Percentiles rank a stretch among this genome's conserved stretches.
Evolutionary conservation across 257 asterid species (phyloP).

Genomic region (Nicotiana tabacum): DNA sequence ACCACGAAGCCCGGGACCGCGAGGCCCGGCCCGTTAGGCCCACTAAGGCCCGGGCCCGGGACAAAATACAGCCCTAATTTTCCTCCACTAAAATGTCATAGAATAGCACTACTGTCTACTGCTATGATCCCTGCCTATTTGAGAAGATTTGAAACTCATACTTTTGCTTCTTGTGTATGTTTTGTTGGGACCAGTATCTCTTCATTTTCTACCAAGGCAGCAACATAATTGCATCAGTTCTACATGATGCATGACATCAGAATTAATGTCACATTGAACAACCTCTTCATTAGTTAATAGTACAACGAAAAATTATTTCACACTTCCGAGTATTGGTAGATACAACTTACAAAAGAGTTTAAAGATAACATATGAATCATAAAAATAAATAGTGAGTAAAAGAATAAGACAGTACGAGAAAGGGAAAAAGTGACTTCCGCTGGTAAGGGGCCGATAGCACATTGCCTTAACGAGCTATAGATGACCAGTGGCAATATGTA

Average conservation of each 20-base stretch:
- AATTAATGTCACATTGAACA: not conserved
- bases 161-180: not conserved
- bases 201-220: not conserved
- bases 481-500: not conserved
- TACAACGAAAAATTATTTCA: not conserved
- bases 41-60: too few species aligned
- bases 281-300: not conserved
- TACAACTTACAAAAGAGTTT: conserved; percentile 28
- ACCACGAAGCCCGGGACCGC: too few species aligned
- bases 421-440: not conserved
- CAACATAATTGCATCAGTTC: not conserved
- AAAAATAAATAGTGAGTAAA: conserved; percentile 11
- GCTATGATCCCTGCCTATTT: too few species aligned
- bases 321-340: conserved; percentile 1
- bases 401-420: conserved; percentile 14
- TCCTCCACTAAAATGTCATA: not conserved
- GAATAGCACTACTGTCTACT: not conserved
- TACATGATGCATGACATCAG: not conserved
- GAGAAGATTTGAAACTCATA: not conserved
- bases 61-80: too few species aligned
- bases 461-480: not conserved
- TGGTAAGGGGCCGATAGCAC: conserved; percentile 12
- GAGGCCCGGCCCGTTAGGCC: too few species aligned
- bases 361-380: conserved; percentile 9
- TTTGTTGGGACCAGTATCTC: not conserved